Base-by-base conservation (phyloP, 2,329 filamentous ascomycete species). In the Xylaria sp. region DNA sequence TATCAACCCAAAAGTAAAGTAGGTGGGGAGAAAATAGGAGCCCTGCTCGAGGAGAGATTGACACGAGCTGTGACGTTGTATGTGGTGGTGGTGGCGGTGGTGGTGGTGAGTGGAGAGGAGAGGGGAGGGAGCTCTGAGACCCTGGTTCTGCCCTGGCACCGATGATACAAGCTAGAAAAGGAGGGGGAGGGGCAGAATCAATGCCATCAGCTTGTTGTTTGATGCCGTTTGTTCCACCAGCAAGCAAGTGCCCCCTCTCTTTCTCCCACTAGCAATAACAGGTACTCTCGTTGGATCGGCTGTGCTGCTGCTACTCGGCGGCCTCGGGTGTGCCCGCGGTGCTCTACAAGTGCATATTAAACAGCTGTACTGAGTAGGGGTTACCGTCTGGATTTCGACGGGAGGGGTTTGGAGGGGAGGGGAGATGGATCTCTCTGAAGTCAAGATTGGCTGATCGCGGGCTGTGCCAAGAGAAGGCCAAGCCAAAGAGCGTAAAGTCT, bases 181-280 rank as follows among this genome's bases (percentile, higher is more conserved):
- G 62, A 65, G 62, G 59, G 62, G 62, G 65, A 65, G 65, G 60
- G 60, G 63, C 31, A 65, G 46, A 33, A 17, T 59, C 51, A 57
- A 50, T 56, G 57, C 52, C 19, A 35, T n/a, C n/a, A n/a, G n/a
- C n/a, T n/a, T 31, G 5, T 31, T 31, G 50, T 38, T 56, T 50
- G 50, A 17, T 50, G 9, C 12, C 14, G 40, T 54, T 57, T 57
- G 60, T 52, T 25, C 25, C 37, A 55, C 51, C 45, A 33, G 12
- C 33, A 25, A 17, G 12, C 21, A 43, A 38, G 17, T 15, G 14
- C 12, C 33, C 19, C 31, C 33, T 23, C 2, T 40, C 12, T 40
- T n/a, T 15, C 15, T 40, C n/a, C 12, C 3, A 19, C 40, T 43
- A 19, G 17, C 21, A 25, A 23, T 33, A n/a, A n/a, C n/a, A n/a